Evolutionary conservation across 768 basidiomycete genomes (phyloP), one percentile per base, ranked within the genome.

Genomic region (Cystofilobasidium ferigula): DNA sequence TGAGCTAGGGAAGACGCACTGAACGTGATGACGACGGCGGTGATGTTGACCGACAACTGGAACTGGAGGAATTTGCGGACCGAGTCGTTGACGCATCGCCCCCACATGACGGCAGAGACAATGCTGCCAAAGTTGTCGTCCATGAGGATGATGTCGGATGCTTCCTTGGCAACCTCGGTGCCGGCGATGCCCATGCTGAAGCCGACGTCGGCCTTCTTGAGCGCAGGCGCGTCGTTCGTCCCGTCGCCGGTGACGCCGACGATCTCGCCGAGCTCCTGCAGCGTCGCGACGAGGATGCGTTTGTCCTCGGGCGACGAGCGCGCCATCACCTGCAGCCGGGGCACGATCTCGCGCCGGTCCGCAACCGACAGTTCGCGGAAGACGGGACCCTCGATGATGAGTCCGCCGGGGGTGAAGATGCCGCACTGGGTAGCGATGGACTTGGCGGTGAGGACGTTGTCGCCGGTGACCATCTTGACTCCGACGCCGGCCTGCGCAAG

Each of bases 391-490:
- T 99, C 95, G 90, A 98, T 97, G 77, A 99, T 88, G 70, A 98
- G 83, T 35, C 95, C 95, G 30, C 93, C 93, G 3, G 86, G 77
- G 22, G 86, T 87, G 78, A 87, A 98, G 74, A 98, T 97, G 43
- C 93, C 92, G 72, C 94, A 98, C 72, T 99, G 94, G 0, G 82
- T 81, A 26, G 95, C 94, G 71, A 99, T 99, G 9, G 93, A 95
- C n/a, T 91, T 85, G 58, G 89, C 89, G 0, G 89, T 93, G 60
- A 97, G 83, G 58, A 92, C 89, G 70, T 95, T 97, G 76, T 98
- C 93, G 70, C 94, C 95, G 0, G 95, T 98, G 75, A 90, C 94
- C 93, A 97, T 99, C 79, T 95, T 97, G 78, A 98, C 85, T 28
- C 82, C 80, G 18, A 99, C 92, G 69, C 94, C 93, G 47, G 95